phyloP scores from a whole-genome alignment of 1,284 basidiomycete genomes.

The Athelia sp. region DNA sequence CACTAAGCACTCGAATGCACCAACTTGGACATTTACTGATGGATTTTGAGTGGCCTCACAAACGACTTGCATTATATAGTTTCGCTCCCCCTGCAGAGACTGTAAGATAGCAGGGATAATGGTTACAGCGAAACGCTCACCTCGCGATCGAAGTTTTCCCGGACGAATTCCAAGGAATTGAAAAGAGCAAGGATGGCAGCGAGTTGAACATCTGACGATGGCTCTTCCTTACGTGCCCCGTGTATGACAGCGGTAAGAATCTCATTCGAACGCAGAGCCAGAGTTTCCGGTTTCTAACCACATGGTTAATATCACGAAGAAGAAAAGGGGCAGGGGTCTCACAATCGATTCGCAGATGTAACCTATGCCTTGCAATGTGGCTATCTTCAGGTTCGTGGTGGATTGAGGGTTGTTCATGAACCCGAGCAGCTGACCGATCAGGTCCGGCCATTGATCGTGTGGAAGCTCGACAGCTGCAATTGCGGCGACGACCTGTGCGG shows the following conservation, averaged over 20 bases:
- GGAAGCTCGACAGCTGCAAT: slow-evolving; percentile 94
- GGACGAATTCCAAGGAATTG: slow-evolving; percentile 97
- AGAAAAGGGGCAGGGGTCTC: slow-evolving; percentile 30
- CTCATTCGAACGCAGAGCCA: slow-evolving; percentile 90
- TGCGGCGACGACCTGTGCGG: slow-evolving; percentile 91
- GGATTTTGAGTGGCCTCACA: slow-evolving; percentile 96
- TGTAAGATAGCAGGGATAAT: slow-evolving; percentile 10
- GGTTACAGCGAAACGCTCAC: slow-evolving; percentile 36
- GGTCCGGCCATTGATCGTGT: slow-evolving; percentile 81
- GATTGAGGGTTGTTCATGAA: slow-evolving; percentile 76
- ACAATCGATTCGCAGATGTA: slow-evolving; percentile 97
- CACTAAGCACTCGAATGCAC: slow-evolving; percentile 93
- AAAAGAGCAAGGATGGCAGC: slow-evolving; percentile 91
- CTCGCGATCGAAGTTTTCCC: slow-evolving; percentile 97
- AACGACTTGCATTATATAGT: slow-evolving; percentile 99
- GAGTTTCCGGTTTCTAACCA: slow-evolving; percentile 81
- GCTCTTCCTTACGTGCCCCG: slow-evolving; percentile 95
- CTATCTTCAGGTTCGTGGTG: slow-evolving; percentile 79
- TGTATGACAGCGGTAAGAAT: slow-evolving; percentile 99
- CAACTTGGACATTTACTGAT: slow-evolving; percentile 80
- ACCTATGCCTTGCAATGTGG: slow-evolving; percentile 92
- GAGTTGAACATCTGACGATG: slow-evolving; percentile 90
- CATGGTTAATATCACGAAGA: slow-evolving; percentile 11
- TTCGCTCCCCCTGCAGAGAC: slow-evolving; percentile 80
- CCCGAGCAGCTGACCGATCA: slow-evolving; percentile 84